Evolutionary conservation across 768 basidiomycete genomes (phyloP).

Genomic region (Antrodiella citrinella): DNA sequence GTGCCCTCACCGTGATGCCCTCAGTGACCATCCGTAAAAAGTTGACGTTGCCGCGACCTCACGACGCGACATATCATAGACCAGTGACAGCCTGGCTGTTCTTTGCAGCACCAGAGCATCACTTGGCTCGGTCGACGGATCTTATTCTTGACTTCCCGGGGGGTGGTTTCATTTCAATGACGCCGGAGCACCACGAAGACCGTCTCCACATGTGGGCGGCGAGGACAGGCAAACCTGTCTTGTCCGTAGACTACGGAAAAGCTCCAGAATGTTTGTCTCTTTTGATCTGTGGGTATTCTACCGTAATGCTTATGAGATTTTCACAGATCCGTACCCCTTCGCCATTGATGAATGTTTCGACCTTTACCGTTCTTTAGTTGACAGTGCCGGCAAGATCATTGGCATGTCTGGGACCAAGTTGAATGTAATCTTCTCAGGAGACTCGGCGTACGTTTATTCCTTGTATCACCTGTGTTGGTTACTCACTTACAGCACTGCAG

Average conservation of each 20-base stretch:
- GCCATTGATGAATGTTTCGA: conserved; percentile 95
- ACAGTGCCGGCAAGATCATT: conserved; percentile 70
- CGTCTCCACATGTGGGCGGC: conserved; percentile 82
- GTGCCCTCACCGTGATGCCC: conserved; percentile 54
- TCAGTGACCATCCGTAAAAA: conserved; percentile 57
- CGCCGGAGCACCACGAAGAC: conserved; percentile 94
- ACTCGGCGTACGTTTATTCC: conserved; percentile 78
- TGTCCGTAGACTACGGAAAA: conserved; percentile 92
- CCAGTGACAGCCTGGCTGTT: conserved; percentile 82
- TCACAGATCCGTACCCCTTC: conserved; percentile 89
- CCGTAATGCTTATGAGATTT: not conserved
- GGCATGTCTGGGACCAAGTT: conserved; percentile 84
- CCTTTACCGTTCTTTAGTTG: conserved; percentile 71
- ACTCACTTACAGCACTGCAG: conserved; percentile 31
- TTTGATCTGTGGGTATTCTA: conserved; percentile 2
- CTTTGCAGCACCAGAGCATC: conserved; percentile 60
- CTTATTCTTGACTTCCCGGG: conserved; percentile 91
- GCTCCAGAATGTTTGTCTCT: conserved; percentile 79
- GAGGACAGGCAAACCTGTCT: conserved; percentile 66
- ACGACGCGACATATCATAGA: conserved; percentile 64
- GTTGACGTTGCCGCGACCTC: conserved; percentile 77
- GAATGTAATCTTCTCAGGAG: conserved; percentile 76
- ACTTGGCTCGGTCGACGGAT: conserved; percentile 62
- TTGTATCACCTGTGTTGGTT: conserved; percentile 1
- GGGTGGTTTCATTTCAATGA: conserved; percentile 96